Percentiles rank a stretch among this genome's conserved stretches.
Conservation (phyloP, 208 protist species). For the Wallacemonas rigidus region DNA sequence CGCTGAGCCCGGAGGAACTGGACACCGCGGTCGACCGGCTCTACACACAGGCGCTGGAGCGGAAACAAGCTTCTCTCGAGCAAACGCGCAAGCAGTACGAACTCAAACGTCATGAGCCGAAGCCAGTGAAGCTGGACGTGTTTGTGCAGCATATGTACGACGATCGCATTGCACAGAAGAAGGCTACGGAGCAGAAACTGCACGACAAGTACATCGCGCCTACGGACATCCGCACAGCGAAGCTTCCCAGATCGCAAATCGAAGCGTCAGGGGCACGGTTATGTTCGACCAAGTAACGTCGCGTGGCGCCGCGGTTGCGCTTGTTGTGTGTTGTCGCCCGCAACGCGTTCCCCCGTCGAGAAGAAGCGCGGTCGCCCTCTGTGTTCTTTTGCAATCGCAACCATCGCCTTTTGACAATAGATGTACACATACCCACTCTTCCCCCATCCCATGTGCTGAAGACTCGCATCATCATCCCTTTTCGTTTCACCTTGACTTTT, state of each 20-base stretch:
- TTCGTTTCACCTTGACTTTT: neutral
- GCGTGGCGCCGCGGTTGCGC: neutral
- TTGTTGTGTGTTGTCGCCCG: constrained; percentile 7
- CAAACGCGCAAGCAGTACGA: constrained; percentile 38
- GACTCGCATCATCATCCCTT: neutral
- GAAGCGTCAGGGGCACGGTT: constrained; percentile 29
- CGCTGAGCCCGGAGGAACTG: constrained; percentile 34
- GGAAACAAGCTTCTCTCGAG: constrained; percentile 34
- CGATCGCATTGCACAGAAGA: constrained; percentile 54
- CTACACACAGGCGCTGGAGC: constrained; percentile 47
- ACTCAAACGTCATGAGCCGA: constrained; percentile 23
- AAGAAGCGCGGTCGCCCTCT: too few species aligned
- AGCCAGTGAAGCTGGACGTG: constrained; percentile 39
- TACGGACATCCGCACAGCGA: constrained; percentile 53
- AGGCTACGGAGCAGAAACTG: constrained; percentile 69
- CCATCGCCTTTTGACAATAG: neutral
- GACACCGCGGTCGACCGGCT: constrained; percentile 49
- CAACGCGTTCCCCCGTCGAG: neutral
- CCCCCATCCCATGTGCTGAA: neutral
- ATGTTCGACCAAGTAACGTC: constrained; percentile 27
- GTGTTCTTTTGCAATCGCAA: neutral
- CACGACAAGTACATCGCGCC: constrained; percentile 75
- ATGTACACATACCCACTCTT: constrained; percentile 1
- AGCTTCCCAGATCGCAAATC: constrained; percentile 31
- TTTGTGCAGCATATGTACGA: constrained; percentile 84